Conservation (phyloP, 768 basidiomycete genomes). For the Psilocybe cyanescens region DNA sequence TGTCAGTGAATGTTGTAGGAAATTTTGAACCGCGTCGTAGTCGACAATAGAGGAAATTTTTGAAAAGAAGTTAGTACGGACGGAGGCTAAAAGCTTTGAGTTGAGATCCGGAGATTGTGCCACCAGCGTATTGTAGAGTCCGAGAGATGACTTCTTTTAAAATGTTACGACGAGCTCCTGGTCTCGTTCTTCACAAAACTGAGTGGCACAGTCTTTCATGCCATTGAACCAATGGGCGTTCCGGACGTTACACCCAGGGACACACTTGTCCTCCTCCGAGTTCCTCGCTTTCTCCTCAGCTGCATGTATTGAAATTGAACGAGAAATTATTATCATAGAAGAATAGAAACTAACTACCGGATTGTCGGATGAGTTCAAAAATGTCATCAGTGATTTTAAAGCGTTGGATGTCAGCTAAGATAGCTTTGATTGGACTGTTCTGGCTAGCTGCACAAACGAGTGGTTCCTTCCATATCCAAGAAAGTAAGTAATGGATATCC, state of each 20-base stretch:
- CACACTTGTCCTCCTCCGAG: no score
- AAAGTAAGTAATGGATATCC: background rate
- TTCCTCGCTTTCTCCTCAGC: no score
- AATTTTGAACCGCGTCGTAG: background rate
- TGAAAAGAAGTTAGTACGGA: background rate
- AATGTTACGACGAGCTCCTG: background rate
- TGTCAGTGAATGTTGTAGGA: background rate
- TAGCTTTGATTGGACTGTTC: background rate
- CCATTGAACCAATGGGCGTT: background rate
- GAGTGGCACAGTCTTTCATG: background rate
- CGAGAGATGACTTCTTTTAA: background rate
- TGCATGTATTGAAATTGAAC: no score
- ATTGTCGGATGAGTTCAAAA: background rate
- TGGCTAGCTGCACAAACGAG: background rate
- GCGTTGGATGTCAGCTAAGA: background rate
- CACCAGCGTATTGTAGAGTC: background rate
- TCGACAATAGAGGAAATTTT: background rate
- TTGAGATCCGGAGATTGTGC: background rate
- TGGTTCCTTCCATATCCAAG: background rate
- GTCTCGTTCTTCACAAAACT: background rate
- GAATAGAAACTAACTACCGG: background rate
- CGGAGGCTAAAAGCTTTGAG: background rate
- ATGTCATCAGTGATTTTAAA: background rate
- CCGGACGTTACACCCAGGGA: background rate
- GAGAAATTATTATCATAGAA: background rate